A percentile compares a stretch with the other conserved stretches of the same genome.
Evolutionary conservation across 371 early-diverging fungal genomes (phyloP).

Genomic region (Synchytrium microbalum): DNA sequence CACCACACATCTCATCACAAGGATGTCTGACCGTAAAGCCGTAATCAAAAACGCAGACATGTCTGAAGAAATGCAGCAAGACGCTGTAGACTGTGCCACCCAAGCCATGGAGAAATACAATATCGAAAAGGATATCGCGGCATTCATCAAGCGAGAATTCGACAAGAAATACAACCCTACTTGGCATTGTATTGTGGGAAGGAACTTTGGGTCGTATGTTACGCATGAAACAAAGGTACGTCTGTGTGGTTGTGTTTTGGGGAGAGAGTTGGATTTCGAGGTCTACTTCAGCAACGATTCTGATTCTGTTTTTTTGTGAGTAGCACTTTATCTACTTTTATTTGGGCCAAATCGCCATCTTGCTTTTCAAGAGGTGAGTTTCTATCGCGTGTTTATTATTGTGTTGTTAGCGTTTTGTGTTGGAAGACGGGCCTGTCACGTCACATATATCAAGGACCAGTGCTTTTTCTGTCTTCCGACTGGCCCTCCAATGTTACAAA

Average conservation of each 20-base stretch:
- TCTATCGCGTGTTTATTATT: too few relatives aligned
- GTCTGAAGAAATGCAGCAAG: conserved; percentile 94
- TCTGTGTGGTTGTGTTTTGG: conserved; percentile 6
- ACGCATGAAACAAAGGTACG: conserved; percentile 83
- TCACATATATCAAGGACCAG: too few relatives aligned
- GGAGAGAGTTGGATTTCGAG: background rate
- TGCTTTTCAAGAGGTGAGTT: conserved; percentile 71
- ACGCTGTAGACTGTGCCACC: conserved; percentile 84
- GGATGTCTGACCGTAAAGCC: conserved; percentile 70
- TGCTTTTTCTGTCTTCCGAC: too few relatives aligned
- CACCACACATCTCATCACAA: conserved; percentile 5
- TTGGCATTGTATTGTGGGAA: conserved; percentile 97
- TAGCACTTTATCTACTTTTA: conserved; percentile 98
- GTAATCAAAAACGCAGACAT: conserved; percentile 97
- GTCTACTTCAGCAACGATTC: too few relatives aligned
- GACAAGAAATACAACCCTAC: conserved; percentile 95
- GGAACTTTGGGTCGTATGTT: conserved; percentile 96
- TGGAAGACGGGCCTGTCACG: too few relatives aligned
- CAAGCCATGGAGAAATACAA: conserved; percentile 89
- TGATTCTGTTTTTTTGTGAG: conserved; percentile 17
- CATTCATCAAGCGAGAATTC: conserved; percentile 94
- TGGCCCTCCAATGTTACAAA: too few relatives aligned
- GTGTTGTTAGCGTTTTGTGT: too few relatives aligned
- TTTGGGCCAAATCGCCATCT: conserved; percentile 87
- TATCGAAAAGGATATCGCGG: conserved; percentile 96